Evolutionary conservation across 108 stramenopile species (phyloP), one percentile per base, ranked within the genome.

Genomic region (Tribonema minus): DNA sequence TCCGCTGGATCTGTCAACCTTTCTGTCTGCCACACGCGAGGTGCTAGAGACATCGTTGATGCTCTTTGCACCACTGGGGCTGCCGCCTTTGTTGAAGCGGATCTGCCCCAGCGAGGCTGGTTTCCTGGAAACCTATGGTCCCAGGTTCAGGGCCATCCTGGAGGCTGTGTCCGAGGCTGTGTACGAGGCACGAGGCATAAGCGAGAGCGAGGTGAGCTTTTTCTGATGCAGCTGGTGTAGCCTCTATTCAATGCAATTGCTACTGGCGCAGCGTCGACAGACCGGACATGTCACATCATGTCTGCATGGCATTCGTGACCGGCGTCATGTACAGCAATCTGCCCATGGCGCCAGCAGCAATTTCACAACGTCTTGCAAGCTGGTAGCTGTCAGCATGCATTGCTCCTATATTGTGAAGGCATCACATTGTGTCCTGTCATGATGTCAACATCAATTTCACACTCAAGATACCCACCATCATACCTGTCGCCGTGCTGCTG

Each of bases 141-240:
- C 71, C 29, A 72, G 71, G 38, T 63, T 62, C 71, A 72, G 71
- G 61, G 59, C 61, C 0, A 27, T 72, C 2, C 35, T 72, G 60
- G 71, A 72, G 35, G 59, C 71, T 1, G 71, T 72, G 0, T 72
- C 71, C 20, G 61, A 72, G 31, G 61, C n/a, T 15, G 32, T 27
- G 5, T 72, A 72, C 35, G 15, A 32, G 27, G 37, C 30, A 20
- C 31, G 37, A 29, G 71, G 71, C 5, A 41, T 72, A 37, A 35
- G 59, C 61, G 71, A 72, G 30, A 72, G 71, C 71, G 37, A 72
- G 71, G 71, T 72, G 9, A 20, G 46, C 20, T 9, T 20, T 54
- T 15, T 9, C 46, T 54, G 46, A 54, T 15, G 20, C 46, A 54
- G 20, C 15, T 54, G 15, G 20, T 15, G 9, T 15, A 54, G 15